Evolutionary conservation across 768 basidiomycete genomes (phyloP), one percentile per base, ranked within the genome.

Genomic region (Panus rudis): DNA sequence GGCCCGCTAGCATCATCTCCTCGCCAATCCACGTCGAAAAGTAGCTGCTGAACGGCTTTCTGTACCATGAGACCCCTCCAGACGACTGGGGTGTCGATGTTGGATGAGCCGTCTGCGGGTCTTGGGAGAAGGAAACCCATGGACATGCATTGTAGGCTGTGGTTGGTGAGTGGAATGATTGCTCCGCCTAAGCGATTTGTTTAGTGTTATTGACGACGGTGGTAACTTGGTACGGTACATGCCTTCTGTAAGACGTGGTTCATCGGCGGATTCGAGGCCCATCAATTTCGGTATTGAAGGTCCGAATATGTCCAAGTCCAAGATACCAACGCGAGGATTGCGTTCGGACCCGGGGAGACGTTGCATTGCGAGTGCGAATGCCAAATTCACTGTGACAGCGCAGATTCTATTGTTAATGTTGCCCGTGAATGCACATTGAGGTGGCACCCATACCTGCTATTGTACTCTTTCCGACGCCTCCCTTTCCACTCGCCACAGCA

Each of bases 41-140:
- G 73, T 0, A 98, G 71, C 58, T 97, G 93, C 59, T 97, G 93
- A 0, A 93, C 91, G 20, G 93, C 92, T 58, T 97, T 97, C 65
- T 94, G 92, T 1, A 97, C 94, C 94, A 97, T 98, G 17, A 96
- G 74, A 2, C 94, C 94, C 20, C 94, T 75, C 94, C 94, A 99
- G 23, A 94, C 89, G 24, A 97, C 73, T 0, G 92, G 82, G 0
- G 81, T 79, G 57, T 93, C 90, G 26, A 72, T 71, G 42, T 72
- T 72, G 3, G 75, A 66, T 32, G 67, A 66, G 22, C 67, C 66
- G 6, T 73, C 70, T 24, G 67, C 51, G 1, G 70, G 56, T 43
- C 67, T 65, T 1, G 87, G 84, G 12, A 98, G 73, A 11, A 99
- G 76, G 60, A 92, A 99, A 3, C 92, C 94, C 79, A 99, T 96